Conservation (phyloP, 2,329 filamentous ascomycete genomes). For the Trichoderma atroviride region DNA sequence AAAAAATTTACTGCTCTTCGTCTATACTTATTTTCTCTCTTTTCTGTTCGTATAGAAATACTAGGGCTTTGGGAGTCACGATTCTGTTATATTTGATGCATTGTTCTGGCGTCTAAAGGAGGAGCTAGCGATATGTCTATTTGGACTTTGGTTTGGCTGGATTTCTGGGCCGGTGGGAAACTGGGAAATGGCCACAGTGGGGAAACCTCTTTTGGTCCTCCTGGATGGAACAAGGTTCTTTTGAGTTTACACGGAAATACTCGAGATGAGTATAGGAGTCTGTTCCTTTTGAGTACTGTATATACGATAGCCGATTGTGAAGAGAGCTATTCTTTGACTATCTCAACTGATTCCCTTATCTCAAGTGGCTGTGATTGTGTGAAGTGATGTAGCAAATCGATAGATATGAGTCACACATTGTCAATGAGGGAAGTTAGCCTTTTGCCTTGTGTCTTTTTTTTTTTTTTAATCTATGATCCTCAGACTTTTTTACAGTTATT, state of each 20-base stretch:
- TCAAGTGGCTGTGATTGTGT: neutral
- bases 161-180: neutral
- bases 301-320: neutral
- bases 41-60: neutral
- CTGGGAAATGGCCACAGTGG: neutral
- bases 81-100: slow-evolving; percentile 16
- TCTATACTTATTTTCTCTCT: neutral
- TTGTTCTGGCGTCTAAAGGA: slow-evolving; percentile 23
- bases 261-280: neutral
- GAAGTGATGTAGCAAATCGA: neutral
- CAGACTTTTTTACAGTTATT: neutral
- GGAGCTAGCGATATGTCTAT: slow-evolving; percentile 9
- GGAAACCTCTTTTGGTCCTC: neutral
- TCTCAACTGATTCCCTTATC: neutral
- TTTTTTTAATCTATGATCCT: neutral
- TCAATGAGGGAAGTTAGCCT: neutral
- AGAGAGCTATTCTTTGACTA: neutral
- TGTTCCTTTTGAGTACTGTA: neutral
- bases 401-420: neutral
- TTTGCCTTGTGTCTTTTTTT: neutral
- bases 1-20: neutral
- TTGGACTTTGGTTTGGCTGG: neutral
- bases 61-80: slow-evolving; percentile 6
- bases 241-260: neutral
- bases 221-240: neutral